These are phyloP conservation scores for Diplodia seriata DNA, from an alignment of 2,329 filamentous ascomycete genomes.

Conservation along the genomic window DNA sequence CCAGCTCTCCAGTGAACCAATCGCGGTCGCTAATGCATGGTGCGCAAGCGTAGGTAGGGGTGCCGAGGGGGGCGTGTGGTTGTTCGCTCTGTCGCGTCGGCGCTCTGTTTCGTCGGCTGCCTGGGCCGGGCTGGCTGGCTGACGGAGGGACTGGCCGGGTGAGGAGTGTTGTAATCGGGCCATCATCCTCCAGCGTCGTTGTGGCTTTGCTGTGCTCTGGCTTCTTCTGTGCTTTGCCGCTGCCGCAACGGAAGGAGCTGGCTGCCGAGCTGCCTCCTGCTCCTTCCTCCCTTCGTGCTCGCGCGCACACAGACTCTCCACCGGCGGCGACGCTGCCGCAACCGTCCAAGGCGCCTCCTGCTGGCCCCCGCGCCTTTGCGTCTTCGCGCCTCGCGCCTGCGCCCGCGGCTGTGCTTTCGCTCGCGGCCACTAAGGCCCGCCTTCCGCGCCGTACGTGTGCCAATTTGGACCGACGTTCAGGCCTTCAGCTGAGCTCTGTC, in stretches of 20 bases:
- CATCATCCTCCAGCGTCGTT: background rate
- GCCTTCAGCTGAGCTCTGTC: too few relatives aligned
- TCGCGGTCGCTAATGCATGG: background rate
- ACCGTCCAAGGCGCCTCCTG: conserved; percentile 5
- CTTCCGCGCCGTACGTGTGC: background rate
- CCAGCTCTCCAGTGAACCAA: background rate
- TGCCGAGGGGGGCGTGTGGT: background rate
- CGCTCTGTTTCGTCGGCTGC: background rate
- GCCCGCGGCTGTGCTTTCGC: background rate
- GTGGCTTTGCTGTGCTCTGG: background rate
- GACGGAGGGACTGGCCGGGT: background rate
- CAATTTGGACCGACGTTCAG: too few relatives aligned
- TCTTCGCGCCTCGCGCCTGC: background rate
- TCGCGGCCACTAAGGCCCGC: conserved; percentile 3
- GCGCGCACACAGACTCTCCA: background rate
- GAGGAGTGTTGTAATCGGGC: background rate
- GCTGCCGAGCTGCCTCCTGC: background rate
- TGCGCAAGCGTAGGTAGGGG: background rate
- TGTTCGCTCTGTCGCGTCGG: background rate
- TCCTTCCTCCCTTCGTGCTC: background rate
- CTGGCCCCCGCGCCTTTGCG: conserved; percentile 12
- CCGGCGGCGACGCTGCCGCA: conserved; percentile 16
- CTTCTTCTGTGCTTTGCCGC: background rate
- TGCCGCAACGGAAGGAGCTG: conserved; percentile 1
- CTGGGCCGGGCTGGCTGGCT: background rate